Percentiles rank a stretch among this genome's conserved stretches.
phyloP scores from a whole-genome alignment of 306 rosid species.

The Corylus heterophylla region DNA sequence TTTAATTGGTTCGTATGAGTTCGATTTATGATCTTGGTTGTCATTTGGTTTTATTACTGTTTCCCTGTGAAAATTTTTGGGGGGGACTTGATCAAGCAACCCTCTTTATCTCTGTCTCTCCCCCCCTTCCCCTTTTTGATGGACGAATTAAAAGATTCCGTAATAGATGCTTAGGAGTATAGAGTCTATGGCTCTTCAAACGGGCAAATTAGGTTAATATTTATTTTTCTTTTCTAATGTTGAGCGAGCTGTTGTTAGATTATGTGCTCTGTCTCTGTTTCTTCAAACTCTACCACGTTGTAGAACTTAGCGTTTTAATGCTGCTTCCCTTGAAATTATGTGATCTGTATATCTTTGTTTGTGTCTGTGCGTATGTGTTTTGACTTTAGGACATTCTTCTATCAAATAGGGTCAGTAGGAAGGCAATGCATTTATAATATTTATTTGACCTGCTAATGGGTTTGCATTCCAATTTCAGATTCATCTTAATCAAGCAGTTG shows the following conservation, averaged over 20 bases:
- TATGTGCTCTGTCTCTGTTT: too few species aligned
- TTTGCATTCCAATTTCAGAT: slow-evolving; percentile 34
- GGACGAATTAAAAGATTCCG: not conserved
- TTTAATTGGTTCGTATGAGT: not conserved
- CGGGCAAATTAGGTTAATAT: not conserved
- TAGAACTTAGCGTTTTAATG: too few species aligned
- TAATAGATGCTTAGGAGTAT: not conserved
- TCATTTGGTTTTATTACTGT: not conserved
- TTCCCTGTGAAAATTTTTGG: not conserved
- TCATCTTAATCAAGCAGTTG: slow-evolving; percentile 17
- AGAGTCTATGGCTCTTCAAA: not conserved
- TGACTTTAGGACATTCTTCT: slow-evolving; percentile 7
- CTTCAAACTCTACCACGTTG: not conserved
- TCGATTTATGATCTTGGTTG: not conserved
- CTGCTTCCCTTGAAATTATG: slow-evolving; percentile 1
- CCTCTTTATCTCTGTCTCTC: not conserved
- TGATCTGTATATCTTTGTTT: slow-evolving; percentile 1
- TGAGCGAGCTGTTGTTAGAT: too few species aligned
- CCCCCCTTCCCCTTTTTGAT: not conserved
- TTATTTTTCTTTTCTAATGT: not conserved
- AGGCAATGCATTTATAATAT: slow-evolving; percentile 5
- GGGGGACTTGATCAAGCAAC: not conserved
- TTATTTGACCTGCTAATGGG: slow-evolving; percentile 17
- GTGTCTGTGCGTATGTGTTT: slow-evolving; percentile 13
- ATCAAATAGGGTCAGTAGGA: slow-evolving; percentile 3